Evolutionary conservation across 139 green algal species (phyloP).

Genomic region (Nannochloris sp.): DNA sequence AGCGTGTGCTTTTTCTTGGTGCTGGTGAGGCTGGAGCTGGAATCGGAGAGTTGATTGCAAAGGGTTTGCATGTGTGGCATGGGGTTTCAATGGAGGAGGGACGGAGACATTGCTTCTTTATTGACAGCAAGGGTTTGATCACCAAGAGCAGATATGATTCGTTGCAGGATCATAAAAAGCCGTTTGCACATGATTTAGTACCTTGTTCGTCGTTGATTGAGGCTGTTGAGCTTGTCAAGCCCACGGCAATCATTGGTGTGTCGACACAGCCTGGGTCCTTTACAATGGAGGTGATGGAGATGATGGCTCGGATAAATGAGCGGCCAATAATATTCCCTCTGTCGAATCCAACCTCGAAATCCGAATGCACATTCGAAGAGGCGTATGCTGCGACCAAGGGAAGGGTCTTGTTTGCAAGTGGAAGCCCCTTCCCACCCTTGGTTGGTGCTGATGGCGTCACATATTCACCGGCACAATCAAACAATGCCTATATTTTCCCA

Average conservation of each 20-base stretch:
- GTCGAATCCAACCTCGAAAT: conserved; percentile 80
- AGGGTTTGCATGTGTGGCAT: conserved; percentile 30
- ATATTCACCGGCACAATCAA: conserved; percentile 50
- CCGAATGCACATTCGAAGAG: conserved; percentile 79
- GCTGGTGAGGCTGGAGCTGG: conserved; percentile 66
- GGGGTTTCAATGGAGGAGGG: conserved; percentile 36
- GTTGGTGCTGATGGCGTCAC: conserved; percentile 4
- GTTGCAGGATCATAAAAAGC: conserved; percentile 72
- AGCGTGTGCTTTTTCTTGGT: conserved; percentile 62
- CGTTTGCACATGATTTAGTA: conserved; percentile 68
- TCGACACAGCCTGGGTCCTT: conserved; percentile 47
- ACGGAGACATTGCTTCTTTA: conserved; percentile 48
- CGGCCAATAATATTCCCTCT: conserved; percentile 83
- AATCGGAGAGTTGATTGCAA: conserved; percentile 66
- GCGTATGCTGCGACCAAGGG: conserved; percentile 45
- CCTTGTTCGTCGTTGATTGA: conserved; percentile 30
- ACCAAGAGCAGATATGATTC: conserved; percentile 21
- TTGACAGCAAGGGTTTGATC: conserved; percentile 75
- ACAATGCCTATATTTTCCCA: conserved; percentile 79
- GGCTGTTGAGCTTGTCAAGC: conserved; percentile 30
- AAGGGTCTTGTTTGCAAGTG: conserved; percentile 72
- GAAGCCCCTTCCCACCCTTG: conserved; percentile 65
- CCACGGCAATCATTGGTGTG: conserved; percentile 56
- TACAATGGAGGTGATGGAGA: conserved; percentile 37
- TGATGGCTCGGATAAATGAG: conserved; percentile 49